Evolutionary conservation across 2,329 filamentous ascomycete genomes (phyloP).

Genomic region (Fusarium sp.): DNA sequence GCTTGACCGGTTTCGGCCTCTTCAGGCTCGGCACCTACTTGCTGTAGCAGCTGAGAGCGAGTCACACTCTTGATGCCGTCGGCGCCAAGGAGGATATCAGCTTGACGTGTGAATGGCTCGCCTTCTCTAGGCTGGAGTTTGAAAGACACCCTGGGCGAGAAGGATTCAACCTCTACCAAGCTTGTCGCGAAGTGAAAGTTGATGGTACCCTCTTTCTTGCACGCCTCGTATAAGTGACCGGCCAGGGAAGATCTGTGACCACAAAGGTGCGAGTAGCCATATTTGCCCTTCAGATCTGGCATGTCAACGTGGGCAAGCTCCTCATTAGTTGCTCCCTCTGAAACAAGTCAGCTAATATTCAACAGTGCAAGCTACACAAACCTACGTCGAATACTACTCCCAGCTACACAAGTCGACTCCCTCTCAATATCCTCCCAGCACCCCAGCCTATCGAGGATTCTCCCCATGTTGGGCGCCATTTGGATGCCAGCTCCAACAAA

Average conservation of each 20-base stretch:
- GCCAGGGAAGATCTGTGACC: slow-evolving; percentile 82
- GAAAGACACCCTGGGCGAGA: slow-evolving; percentile 42
- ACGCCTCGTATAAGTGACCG: slow-evolving; percentile 76
- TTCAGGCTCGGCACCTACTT: slow-evolving; percentile 61
- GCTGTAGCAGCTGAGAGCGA: slow-evolving; percentile 65
- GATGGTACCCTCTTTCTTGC: slow-evolving; percentile 72
- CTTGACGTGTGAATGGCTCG: slow-evolving; percentile 46
- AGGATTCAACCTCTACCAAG: slow-evolving; percentile 44
- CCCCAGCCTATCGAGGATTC: slow-evolving; percentile 78
- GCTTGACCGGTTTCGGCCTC: slow-evolving; percentile 64
- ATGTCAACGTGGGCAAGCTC: slow-evolving; percentile 80
- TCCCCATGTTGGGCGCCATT: slow-evolving; percentile 83
- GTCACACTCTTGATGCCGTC: slow-evolving; percentile 67
- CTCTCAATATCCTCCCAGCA: slow-evolving; percentile 75
- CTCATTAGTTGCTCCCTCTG: slow-evolving; percentile 76
- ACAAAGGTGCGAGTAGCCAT: slow-evolving; percentile 83
- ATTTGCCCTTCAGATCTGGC: slow-evolving; percentile 74
- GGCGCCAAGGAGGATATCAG: slow-evolving; percentile 65
- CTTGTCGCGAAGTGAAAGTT: slow-evolving; percentile 72
- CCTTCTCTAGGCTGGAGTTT: slow-evolving; percentile 39
- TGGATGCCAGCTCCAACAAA: slow-evolving; percentile 85
- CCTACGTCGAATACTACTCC: slow-evolving; percentile 50
- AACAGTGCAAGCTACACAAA: not conserved
- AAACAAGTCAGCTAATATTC: not conserved
- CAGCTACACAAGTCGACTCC: slow-evolving; percentile 45